Conservation (phyloP, 2,329 filamentous ascomycete species). For the Phialemonium atrogriseum region DNA sequence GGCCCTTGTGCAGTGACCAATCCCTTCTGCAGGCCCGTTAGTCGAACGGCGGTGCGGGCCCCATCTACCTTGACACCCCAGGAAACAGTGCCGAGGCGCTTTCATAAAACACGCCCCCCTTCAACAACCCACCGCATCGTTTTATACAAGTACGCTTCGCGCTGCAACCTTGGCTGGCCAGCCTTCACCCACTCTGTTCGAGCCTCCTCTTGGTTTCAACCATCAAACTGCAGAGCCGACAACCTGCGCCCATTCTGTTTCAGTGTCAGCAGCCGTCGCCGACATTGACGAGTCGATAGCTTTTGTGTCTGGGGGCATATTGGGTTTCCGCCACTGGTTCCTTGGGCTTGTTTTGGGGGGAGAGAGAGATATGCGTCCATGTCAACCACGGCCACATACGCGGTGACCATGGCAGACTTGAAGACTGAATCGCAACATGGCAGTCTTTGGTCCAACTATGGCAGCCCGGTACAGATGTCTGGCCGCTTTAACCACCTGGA, state of each 20-base stretch:
- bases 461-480: conserved; percentile 43
- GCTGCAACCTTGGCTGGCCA: conserved; percentile 30
- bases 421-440: conserved; percentile 50
- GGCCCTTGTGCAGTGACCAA: too few species aligned
- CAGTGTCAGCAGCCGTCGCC: too few species aligned
- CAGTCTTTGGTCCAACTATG: conserved; percentile 51
- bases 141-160: conserved; percentile 40
- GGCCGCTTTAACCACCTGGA: conserved; percentile 43
- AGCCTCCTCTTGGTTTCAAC: conserved; percentile 19
- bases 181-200: conserved; percentile 18
- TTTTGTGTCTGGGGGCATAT: conserved; percentile 9
- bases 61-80: conserved; percentile 25
- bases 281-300: conserved; percentile 2
- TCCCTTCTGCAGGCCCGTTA: too few species aligned
- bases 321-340: conserved; percentile 9
- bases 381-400: conserved; percentile 53
- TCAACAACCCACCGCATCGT: conserved; percentile 39
- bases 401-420: conserved; percentile 55
- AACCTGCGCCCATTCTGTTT: too few species aligned
- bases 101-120: conserved; percentile 40
- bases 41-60: too few species aligned
- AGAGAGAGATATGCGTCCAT: conserved; percentile 43
- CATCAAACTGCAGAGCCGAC: too few species aligned
- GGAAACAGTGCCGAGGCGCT: conserved; percentile 38
- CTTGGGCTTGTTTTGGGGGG: too few species aligned